These are phyloP conservation scores for Erodium texanum DNA, from an alignment of 441 rosid genomes.

Conservation along the genomic window DNA sequence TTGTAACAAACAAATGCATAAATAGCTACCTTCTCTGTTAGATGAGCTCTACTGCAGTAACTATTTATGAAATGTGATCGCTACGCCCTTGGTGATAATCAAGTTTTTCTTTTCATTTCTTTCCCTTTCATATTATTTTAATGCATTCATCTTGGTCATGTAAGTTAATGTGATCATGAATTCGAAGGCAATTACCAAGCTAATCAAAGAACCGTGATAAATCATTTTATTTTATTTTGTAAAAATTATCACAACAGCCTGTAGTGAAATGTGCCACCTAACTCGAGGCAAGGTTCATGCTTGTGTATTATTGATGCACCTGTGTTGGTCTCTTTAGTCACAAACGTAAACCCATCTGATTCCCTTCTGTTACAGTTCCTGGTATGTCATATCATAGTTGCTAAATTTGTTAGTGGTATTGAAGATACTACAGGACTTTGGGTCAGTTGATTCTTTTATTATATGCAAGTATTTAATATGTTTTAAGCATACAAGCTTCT, in stretches of 20 bases:
- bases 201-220: not conserved
- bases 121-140: not conserved
- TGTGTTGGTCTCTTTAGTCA: not conserved
- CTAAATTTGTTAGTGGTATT: too few species aligned
- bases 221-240: too few species aligned
- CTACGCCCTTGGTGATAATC: not conserved
- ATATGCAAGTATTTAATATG: not conserved
- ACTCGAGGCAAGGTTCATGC: not conserved
- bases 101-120: not conserved
- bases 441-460: too few species aligned
- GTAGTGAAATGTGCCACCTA: not conserved
- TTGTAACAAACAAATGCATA: not conserved
- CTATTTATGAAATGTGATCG: not conserved
- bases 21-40: not conserved
- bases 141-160: not conserved
- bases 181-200: not conserved
- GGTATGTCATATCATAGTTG: too few species aligned
- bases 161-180: not conserved
- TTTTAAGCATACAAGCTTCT: not conserved
- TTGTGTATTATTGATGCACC: not conserved
- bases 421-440: too few species aligned
- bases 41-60: too few species aligned
- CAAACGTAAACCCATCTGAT: too few species aligned
- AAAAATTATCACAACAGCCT: not conserved
- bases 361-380: too few species aligned